phyloP scores from a whole-genome alignment of 768 basidiomycete species.

The Calocera cornea region DNA sequence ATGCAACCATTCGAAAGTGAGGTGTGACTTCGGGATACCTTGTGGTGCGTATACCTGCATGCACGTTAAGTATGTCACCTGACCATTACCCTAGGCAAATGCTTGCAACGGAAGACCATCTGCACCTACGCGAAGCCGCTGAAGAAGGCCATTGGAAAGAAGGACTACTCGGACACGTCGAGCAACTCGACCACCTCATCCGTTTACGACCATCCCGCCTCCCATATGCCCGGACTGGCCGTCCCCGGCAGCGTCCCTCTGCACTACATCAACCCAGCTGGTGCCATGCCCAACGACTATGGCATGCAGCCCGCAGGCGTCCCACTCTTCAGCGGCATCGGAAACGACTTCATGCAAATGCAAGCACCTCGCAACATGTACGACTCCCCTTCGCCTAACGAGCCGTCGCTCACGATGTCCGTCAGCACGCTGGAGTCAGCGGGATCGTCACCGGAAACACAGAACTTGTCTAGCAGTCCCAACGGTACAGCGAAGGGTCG shows the following conservation, averaged over 20 bases:
- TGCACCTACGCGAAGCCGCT: conserved; percentile 10
- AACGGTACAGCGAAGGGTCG: not conserved
- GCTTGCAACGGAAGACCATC: conserved; percentile 6
- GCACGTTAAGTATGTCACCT: not conserved
- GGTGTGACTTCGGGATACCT: conserved; percentile 12
- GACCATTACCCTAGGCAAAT: conserved; percentile 1
- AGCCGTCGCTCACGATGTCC: conserved; percentile 2
- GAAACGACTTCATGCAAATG: conserved; percentile 2
- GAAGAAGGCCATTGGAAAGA: not conserved
- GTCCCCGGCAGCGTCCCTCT: not conserved
- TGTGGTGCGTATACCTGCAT: conserved; percentile 9
- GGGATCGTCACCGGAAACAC: not conserved
- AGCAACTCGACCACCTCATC: not conserved
- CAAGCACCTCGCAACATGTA: conserved; percentile 1
- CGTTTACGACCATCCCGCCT: not conserved
- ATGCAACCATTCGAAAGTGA: conserved; percentile 55
- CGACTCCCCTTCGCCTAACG: conserved; percentile 5
- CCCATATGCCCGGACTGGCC: conserved; percentile 4
- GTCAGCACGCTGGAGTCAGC: conserved; percentile 2
- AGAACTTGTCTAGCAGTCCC: not conserved
- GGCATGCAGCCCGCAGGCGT: not conserved
- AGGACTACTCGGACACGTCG: conserved; percentile 1
- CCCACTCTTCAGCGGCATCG: not conserved
- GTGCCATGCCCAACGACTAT: conserved; percentile 3
- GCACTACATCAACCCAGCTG: conserved; percentile 4